Conservation (phyloP, 768 basidiomycete genomes). For the Trametes coccinea region DNA sequence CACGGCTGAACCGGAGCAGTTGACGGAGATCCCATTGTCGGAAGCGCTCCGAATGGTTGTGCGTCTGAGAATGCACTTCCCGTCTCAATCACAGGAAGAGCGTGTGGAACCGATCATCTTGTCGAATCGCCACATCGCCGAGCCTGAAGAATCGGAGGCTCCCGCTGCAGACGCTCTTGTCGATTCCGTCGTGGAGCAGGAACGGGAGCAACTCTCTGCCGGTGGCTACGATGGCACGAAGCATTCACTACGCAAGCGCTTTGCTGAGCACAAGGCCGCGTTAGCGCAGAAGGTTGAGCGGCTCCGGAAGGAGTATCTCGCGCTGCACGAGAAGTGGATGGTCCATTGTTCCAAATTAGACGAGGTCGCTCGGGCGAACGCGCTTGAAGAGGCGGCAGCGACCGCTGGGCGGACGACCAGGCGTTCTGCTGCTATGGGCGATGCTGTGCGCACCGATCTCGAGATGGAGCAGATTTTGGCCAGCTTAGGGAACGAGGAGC, state of each 20-base stretch:
- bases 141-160: constrained; percentile 27
- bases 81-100: constrained; percentile 55
- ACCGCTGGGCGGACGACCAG: constrained; percentile 64
- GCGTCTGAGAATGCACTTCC: constrained; percentile 60
- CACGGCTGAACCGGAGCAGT: background rate
- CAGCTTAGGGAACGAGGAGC: constrained; percentile 88
- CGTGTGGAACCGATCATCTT: constrained; percentile 62
- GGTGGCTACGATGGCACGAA: constrained; percentile 43
- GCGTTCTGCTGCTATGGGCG: constrained; percentile 74
- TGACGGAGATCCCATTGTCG: constrained; percentile 39
- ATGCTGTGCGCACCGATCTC: constrained; percentile 90
- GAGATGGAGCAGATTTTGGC: constrained; percentile 98
- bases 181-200: constrained; percentile 45
- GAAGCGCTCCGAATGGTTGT: constrained; percentile 68
- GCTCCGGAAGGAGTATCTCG: constrained; percentile 66
- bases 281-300: constrained; percentile 54
- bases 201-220: constrained; percentile 37
- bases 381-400: constrained; percentile 44
- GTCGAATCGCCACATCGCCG: constrained; percentile 53
- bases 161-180: constrained; percentile 43
- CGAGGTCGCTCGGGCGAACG: constrained; percentile 48
- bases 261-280: constrained; percentile 51
- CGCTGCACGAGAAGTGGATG: constrained; percentile 71
- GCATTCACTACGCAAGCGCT: constrained; percentile 53
- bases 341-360: constrained; percentile 71